Evolutionary conservation across 495 filamentous ascomycete genomes (phyloP).

Genomic region (Trichoderma erinaceum): DNA sequence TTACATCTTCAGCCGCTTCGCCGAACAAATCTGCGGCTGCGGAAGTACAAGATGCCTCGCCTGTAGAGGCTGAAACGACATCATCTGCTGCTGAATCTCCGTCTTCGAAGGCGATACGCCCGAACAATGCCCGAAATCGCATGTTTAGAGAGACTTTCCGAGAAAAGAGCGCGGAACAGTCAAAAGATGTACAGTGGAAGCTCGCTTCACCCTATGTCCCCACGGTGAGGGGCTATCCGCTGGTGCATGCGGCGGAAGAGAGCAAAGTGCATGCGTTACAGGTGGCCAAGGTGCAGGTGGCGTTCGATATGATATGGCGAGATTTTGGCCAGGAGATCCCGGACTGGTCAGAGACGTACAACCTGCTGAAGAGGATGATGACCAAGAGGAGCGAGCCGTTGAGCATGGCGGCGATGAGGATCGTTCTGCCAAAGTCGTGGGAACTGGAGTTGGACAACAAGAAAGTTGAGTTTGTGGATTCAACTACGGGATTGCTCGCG

Average conservation of each 20-base stretch:
- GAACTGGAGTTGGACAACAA: slow-evolving; percentile 9
- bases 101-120: neutral
- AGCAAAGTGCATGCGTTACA: neutral
- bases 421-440: slow-evolving; percentile 14
- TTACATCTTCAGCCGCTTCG: neutral
- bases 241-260: neutral
- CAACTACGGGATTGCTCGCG: neutral
- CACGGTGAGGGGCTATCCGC: slow-evolving; percentile 12
- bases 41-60: neutral
- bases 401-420: slow-evolving; percentile 15
- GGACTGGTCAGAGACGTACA: slow-evolving; percentile 8
- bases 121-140: slow-evolving; percentile 7
- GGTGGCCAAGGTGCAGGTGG: slow-evolving; percentile 10
- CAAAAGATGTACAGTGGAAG: neutral
- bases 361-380: slow-evolving; percentile 11
- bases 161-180: neutral
- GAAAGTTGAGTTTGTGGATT: slow-evolving; percentile 9
- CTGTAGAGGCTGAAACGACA: neutral
- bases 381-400: slow-evolving; percentile 1
- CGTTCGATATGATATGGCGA: slow-evolving; percentile 2
- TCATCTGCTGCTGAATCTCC: too few relatives aligned
- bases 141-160: slow-evolving; percentile 5
- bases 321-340: slow-evolving; percentile 1
- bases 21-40: neutral
- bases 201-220: slow-evolving; percentile 4